Conservation (phyloP, 495 filamentous ascomycete genomes). For the Penicillium manginii region DNA sequence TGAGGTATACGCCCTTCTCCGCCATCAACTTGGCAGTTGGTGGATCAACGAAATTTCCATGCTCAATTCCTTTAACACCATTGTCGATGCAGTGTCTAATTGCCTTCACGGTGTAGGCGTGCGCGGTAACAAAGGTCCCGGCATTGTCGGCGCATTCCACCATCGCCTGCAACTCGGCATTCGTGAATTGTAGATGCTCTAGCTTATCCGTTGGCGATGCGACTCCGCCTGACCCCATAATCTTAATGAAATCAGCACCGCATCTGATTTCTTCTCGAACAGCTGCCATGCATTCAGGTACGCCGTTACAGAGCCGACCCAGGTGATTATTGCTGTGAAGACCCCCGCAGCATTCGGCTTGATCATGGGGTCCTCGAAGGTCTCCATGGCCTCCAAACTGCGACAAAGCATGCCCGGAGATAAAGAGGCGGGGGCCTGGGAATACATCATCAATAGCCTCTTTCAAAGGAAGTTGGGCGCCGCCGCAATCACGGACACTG, state of each 20-base stretch:
- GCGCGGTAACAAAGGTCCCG: constrained; percentile 58
- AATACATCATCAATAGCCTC: constrained; percentile 55
- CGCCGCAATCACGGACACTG: constrained; percentile 55
- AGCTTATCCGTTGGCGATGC: constrained; percentile 54
- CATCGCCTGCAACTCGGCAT: constrained; percentile 56
- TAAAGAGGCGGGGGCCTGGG: constrained; percentile 52
- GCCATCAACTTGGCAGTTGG: constrained; percentile 53
- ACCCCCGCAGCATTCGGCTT: constrained; percentile 48
- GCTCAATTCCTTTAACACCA: constrained; percentile 59
- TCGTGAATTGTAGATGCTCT: constrained; percentile 54
- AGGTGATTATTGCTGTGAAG: constrained; percentile 32
- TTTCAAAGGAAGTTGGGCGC: constrained; percentile 52
- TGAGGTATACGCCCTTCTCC: constrained; percentile 49
- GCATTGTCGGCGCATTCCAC: constrained; percentile 46
- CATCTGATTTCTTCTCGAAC: constrained; percentile 55
- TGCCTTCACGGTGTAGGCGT: constrained; percentile 55
- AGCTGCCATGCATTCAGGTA: constrained; percentile 51
- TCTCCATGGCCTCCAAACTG: constrained; percentile 63
- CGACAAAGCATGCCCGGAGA: constrained; percentile 45
- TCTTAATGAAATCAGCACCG: constrained; percentile 61
- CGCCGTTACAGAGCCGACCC: constrained; percentile 53
- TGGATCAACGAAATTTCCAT: constrained; percentile 57
- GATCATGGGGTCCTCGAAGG: constrained; percentile 37
- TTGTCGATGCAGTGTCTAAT: constrained; percentile 59
- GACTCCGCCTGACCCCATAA: constrained; percentile 60